Evolutionary conservation across 2,329 filamentous ascomycete genomes (phyloP).

Genomic region (Phyllosticta ampelicida): DNA sequence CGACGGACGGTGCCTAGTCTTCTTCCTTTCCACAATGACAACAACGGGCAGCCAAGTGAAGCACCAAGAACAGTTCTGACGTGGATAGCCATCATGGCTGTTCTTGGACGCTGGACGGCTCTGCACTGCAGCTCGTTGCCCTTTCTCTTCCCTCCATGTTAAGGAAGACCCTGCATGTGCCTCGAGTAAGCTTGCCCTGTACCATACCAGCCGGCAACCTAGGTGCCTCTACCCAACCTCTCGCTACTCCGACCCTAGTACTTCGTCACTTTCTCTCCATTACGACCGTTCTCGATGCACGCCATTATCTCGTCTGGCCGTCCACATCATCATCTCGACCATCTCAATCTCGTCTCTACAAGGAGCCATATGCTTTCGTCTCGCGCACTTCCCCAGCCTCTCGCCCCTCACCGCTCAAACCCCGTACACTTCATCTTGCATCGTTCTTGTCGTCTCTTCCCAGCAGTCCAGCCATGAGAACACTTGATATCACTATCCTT

Average conservation of each 20-base stretch:
- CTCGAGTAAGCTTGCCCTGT: not conserved
- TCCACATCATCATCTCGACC: not conserved
- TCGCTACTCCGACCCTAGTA: not conserved
- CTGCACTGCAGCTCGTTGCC: not conserved
- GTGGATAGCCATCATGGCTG: too few relatives aligned
- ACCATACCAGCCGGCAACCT: not conserved
- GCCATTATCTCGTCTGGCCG: not conserved
- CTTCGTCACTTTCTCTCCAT: not conserved
- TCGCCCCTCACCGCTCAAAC: not conserved
- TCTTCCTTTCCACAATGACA: not conserved
- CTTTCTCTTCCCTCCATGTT: not conserved
- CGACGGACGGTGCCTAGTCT: not conserved
- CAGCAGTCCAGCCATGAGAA: too few relatives aligned
- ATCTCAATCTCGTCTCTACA: too few relatives aligned
- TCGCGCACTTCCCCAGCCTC: not conserved
- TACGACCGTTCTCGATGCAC: not conserved
- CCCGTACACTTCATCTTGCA: not conserved
- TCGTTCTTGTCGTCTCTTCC: not conserved
- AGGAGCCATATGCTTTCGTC: not conserved
- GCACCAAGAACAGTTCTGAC: too few relatives aligned
- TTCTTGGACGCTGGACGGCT: too few relatives aligned
- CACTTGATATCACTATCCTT: not conserved
- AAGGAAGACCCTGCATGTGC: not conserved
- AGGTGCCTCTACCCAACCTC: not conserved
- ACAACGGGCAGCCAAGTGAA: not conserved